Evolutionary conservation across 2,329 filamentous ascomycete species (phyloP).

Genomic region (Blumeria hordei): DNA sequence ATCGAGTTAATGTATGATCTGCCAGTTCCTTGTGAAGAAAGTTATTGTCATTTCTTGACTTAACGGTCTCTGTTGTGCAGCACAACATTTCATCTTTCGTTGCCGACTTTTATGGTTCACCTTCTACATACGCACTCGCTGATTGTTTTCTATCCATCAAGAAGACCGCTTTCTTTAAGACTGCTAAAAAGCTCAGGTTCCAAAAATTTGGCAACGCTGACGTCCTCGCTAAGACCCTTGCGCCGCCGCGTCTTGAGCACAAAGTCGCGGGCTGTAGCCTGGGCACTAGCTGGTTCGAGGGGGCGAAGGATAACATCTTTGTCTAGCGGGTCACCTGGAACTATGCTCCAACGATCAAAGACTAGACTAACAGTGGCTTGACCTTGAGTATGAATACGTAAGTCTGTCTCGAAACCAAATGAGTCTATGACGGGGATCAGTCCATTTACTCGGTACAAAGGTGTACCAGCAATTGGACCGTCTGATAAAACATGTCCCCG

Average conservation of each 20-base stretch:
- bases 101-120: no score
- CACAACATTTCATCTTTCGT: no score
- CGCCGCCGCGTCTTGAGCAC: constrained; percentile 83
- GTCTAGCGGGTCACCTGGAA: constrained; percentile 87
- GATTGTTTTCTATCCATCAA: constrained; percentile 28
- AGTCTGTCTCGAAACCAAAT: constrained; percentile 93
- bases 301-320: constrained; percentile 60
- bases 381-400: constrained; percentile 87
- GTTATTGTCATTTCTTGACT: no score
- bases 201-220: constrained; percentile 85
- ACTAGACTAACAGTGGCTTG: constrained; percentile 75
- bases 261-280: constrained; percentile 84
- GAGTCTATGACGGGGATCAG: constrained; percentile 89
- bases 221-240: constrained; percentile 88
- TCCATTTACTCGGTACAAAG: constrained; percentile 74
- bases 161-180: constrained; percentile 66
- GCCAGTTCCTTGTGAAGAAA: no score
- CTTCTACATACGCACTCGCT: no score
- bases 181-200: constrained; percentile 83
- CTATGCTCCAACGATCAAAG: constrained; percentile 89
- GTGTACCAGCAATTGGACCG: constrained; percentile 79
- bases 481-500: constrained; percentile 88
- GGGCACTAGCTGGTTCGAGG: constrained; percentile 66
- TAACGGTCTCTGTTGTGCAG: no score
- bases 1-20: no score